Evolutionary conservation across 768 basidiomycete species (phyloP).

Genomic region (Dentipellis fragilis): DNA sequence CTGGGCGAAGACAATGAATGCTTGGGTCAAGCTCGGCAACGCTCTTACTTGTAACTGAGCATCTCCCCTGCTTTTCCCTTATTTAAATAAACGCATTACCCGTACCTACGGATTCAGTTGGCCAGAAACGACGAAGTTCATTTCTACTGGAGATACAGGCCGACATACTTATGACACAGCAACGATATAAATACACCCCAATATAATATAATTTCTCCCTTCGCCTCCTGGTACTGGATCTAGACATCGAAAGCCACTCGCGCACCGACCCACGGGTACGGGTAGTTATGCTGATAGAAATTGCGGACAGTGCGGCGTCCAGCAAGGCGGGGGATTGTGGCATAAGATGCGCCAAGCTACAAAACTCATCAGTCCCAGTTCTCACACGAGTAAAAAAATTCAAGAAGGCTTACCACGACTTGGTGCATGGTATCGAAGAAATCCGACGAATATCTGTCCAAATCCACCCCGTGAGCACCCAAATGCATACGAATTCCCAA

Average conservation of each 20-base stretch:
- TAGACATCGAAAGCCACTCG: conserved; percentile 44
- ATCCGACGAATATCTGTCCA: conserved; percentile 62
- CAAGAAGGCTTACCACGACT: conserved; percentile 56
- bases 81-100: too few species aligned
- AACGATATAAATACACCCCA: too few species aligned
- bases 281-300: conserved; percentile 88
- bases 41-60: too few species aligned
- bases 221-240: too few species aligned
- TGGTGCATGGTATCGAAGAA: conserved; percentile 86
- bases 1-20: too few species aligned
- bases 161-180: too few species aligned
- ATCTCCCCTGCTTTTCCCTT: too few species aligned
- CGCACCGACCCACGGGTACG: conserved; percentile 81
- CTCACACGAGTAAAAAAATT: background rate
- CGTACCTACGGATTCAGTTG: too few species aligned
- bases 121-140: too few species aligned
- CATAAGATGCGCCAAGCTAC: conserved; percentile 86
- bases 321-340: conserved; percentile 73
- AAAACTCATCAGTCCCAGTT: conserved; percentile 1
- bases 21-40: too few species aligned
- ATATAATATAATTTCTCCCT: too few species aligned
- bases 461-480: background rate
- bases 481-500: background rate
- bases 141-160: too few species aligned
- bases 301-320: conserved; percentile 73